Evolutionary conservation across 2,329 filamentous ascomycete species (phyloP), one percentile per base, ranked within the genome.

Genomic region (Magnaporthales sp.): DNA sequence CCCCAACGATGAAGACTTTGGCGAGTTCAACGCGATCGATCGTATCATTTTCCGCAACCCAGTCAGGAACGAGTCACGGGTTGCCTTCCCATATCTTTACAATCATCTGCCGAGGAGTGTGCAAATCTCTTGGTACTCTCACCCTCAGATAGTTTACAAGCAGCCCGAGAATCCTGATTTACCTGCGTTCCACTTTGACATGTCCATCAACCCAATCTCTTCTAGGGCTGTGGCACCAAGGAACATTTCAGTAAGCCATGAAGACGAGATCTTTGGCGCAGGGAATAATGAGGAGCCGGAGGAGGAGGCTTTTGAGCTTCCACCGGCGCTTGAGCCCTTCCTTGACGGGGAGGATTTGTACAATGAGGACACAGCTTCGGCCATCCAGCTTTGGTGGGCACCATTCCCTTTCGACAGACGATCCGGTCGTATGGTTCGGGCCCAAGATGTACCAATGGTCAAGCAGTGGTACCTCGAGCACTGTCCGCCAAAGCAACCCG

Each of bases 401-500:
- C 96, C 95, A 27, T 97, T 91, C 75, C 95, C 96, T 0, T 99
- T 99, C 76, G 89, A 99, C 77, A 89, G 93, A 73, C 87, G 95
- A 67, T 98, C 95, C 54, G 95, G 95, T 46, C 90, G 89, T 71
- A 99, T 97, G 93, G 93, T 98, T 68, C 88, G 96, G 66, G 95
- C 95, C 13, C 93, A 99, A 77, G 96, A 99, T 77, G 95, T 99
- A 24, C 93, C 96, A 4, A 81, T 99, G 9, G 91, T 99, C 65
- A 99, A 99, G 79, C 95, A 98, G 77, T 98, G 93, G 91, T 99
- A 99, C 74, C 84, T 99, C 6, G 94, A 99, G 78, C 96, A 99
- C 75, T 93, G 93, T 70, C 93, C 95, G 11, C 87, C 90, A 67
- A 81, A 83, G 70, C 93, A 97, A 73, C 94, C 95, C 0, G 93